Conservation (phyloP, 805 yeast species). For the Hanseniaspora mollemarum region DNA sequence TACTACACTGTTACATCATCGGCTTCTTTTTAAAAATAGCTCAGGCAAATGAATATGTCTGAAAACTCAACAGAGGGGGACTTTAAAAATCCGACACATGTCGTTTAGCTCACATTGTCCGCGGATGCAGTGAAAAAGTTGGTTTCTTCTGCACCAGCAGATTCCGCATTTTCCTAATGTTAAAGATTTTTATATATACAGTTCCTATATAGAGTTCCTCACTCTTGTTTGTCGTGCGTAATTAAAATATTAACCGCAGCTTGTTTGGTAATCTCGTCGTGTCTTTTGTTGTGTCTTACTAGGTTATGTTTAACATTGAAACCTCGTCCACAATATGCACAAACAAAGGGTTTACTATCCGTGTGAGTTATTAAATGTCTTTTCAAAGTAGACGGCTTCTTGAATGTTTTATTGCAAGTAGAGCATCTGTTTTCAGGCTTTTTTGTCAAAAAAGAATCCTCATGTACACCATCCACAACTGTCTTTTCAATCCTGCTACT, state of each 20-base stretch:
- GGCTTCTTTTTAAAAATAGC: too few species aligned
- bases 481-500: too few species aligned
- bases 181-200: not conserved
- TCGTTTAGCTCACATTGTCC: too few species aligned
- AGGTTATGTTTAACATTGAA: conserved; percentile 71
- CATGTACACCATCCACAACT: too few species aligned
- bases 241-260: conserved; percentile 3
- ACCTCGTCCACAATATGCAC: conserved; percentile 66
- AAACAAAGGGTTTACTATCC: conserved; percentile 65
- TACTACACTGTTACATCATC: too few species aligned
- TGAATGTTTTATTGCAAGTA: conserved; percentile 68
- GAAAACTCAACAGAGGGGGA: too few species aligned
- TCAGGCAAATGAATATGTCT: too few species aligned
- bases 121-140: too few species aligned
- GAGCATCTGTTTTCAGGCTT: conserved; percentile 3
- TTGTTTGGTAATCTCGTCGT: conserved; percentile 23
- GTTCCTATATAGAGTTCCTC: not conserved
- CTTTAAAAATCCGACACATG: too few species aligned
- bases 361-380: conserved; percentile 88
- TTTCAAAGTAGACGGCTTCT: conserved; percentile 84
- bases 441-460: too few species aligned
- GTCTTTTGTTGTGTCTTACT: conserved; percentile 65
- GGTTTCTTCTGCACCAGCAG: too few species aligned
- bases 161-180: too few species aligned
- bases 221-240: not conserved